Conservation (phyloP, 306 rosid species). For the Prunus armeniaca region DNA sequence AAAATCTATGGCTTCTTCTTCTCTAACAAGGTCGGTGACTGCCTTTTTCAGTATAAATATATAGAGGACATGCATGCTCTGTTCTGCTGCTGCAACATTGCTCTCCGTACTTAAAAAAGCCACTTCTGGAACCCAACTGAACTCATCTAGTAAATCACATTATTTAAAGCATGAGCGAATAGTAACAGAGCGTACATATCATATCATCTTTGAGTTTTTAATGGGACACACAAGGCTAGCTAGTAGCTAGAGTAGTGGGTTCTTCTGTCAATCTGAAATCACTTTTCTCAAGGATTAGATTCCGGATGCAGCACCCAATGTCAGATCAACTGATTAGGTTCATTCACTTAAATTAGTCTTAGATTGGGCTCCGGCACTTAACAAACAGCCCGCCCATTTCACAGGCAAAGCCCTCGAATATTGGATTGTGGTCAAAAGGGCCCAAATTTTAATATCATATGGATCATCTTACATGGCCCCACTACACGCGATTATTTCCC, state of each 20-base stretch:
- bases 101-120: too few species aligned
- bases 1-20: neutral
- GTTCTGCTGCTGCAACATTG: too few species aligned
- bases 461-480: neutral
- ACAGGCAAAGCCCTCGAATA: neutral
- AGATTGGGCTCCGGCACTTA: too few species aligned
- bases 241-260: neutral
- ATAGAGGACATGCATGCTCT: neutral
- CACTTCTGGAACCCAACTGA: neutral
- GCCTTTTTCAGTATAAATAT: neutral
- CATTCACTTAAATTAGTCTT: too few species aligned
- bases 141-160: neutral
- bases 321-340: too few species aligned
- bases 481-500: neutral
- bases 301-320: neutral
- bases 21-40: conserved; percentile 23
- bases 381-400: too few species aligned
- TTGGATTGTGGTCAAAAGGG: neutral
- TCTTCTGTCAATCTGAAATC: neutral
- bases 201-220: neutral
- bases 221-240: too few species aligned
- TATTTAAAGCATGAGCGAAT: neutral
- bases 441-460: neutral
- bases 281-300: neutral
- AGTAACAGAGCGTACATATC: neutral